Percentiles rank a stretch among this genome's conserved stretches.
Conservation (phyloP, 23 red algal genomes). For the Gracilaria domingensis region DNA sequence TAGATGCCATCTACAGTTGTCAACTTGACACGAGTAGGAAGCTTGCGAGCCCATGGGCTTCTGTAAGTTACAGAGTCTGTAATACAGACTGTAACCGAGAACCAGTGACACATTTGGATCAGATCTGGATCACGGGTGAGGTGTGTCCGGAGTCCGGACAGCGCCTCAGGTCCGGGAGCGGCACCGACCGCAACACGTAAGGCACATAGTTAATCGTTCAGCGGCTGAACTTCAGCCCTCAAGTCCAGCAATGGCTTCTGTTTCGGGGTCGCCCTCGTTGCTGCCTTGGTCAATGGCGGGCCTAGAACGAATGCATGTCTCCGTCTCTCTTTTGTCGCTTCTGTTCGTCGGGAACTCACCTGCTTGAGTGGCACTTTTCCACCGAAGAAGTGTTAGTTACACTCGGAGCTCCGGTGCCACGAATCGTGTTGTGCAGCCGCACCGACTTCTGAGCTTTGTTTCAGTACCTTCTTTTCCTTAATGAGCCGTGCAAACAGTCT, state of each 20-base stretch:
- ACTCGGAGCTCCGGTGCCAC: not conserved
- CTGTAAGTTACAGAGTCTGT: too few relatives aligned
- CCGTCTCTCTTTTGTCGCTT: not conserved
- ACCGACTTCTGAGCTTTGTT: not conserved
- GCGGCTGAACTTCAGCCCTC: too few relatives aligned
- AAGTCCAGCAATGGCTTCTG: not conserved
- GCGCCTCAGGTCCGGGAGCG: too few relatives aligned
- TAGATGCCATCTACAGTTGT: too few relatives aligned
- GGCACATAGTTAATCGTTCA: not conserved
- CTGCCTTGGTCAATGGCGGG: not conserved
- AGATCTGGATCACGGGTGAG: too few relatives aligned
- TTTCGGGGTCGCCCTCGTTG: not conserved
- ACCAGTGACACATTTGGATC: too few relatives aligned
- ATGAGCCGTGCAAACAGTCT: slow-evolving; percentile 1
- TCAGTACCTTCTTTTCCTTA: not conserved
- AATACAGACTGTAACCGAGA: too few relatives aligned
- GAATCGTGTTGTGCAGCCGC: not conserved
- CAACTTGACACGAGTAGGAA: too few relatives aligned
- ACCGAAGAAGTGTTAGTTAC: not conserved
- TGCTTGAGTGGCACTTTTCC: not conserved
- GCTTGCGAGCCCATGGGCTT: too few relatives aligned
- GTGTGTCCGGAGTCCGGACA: too few relatives aligned
- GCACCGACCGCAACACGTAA: too few relatives aligned
- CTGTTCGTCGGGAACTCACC: not conserved
- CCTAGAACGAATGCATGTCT: not conserved